Conservation (phyloP, 352 stramenopile species). For the Albugo laibachii region DNA sequence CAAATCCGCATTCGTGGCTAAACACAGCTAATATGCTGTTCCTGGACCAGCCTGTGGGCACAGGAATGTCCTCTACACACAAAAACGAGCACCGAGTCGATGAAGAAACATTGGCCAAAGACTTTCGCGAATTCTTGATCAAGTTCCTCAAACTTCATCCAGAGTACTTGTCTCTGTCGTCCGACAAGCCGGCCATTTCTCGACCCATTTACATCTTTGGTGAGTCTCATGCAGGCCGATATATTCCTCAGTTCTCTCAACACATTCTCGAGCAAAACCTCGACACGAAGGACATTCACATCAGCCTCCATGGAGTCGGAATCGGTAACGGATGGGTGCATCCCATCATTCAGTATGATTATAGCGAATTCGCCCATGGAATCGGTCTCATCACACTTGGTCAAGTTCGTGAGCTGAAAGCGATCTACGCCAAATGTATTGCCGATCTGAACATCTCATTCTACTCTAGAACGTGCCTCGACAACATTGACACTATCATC, state of each 20-base stretch:
- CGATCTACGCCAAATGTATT: constrained; percentile 47
- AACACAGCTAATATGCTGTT: constrained; percentile 62
- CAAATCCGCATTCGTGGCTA: constrained; percentile 63
- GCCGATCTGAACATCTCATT: constrained; percentile 58
- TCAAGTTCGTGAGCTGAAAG: constrained; percentile 42
- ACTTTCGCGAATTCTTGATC: constrained; percentile 89
- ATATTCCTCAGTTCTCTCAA: constrained; percentile 89
- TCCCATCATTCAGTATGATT: constrained; percentile 90
- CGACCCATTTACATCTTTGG: constrained; percentile 88
- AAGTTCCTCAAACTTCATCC: constrained; percentile 83
- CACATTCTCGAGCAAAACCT: constrained; percentile 85
- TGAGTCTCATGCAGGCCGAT: constrained; percentile 93
- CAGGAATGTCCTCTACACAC: constrained; percentile 45
- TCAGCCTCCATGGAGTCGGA: constrained; percentile 75
- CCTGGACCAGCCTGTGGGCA: constrained; percentile 64
- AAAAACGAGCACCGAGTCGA: constrained; percentile 28
- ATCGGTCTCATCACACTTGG: constrained; percentile 79
- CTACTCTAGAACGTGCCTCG: constrained; percentile 61
- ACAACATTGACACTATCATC: constrained; percentile 84
- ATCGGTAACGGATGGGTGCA: constrained; percentile 97
- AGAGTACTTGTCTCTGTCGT: constrained; percentile 31
- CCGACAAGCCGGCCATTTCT: constrained; percentile 13
- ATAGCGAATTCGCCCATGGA: constrained; percentile 85
- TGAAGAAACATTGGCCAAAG: constrained; percentile 24
- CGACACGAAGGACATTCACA: constrained; percentile 10